A percentile compares a stretch with the other conserved stretches of the same genome.
These are phyloP conservation scores for Saccharomyces eubayanus DNA, from an alignment of 805 yeast species.

Conservation along the genomic window DNA sequence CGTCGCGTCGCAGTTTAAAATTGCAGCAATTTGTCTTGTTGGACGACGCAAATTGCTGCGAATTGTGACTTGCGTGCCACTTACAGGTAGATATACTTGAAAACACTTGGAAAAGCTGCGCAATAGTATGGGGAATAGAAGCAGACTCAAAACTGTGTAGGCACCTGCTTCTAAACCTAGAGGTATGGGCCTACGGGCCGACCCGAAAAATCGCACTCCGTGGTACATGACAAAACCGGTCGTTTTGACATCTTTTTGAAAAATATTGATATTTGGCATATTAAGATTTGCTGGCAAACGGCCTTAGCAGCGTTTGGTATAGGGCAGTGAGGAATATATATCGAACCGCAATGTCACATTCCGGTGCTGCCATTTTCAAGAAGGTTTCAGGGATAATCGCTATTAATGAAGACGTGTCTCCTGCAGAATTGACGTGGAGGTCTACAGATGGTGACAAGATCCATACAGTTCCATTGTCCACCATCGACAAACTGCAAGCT, in stretches of 20 bases:
- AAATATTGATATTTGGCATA: background rate
- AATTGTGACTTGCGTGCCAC: background rate
- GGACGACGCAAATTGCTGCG: background rate
- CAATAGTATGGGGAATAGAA: background rate
- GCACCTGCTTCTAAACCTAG: background rate
- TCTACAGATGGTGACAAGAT: conserved; percentile 43
- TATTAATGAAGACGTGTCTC: conserved; percentile 47
- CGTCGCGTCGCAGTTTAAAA: background rate
- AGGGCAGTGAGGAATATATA: background rate
- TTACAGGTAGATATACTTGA: background rate
- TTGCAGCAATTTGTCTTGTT: background rate
- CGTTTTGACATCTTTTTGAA: background rate
- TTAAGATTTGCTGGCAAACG: background rate
- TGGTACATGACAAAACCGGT: background rate
- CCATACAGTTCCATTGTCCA: conserved; percentile 35
- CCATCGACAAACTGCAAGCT: conserved; percentile 50
- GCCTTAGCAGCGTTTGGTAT: background rate
- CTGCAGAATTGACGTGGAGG: conserved; percentile 50
- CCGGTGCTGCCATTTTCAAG: conserved; percentile 48
- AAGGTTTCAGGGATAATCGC: conserved; percentile 50
- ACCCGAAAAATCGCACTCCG: background rate
- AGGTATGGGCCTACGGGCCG: background rate
- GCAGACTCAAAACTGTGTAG: background rate
- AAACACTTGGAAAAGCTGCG: background rate
- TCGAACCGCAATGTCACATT: conserved; percentile 28